Evolutionary conservation across 169 alveolate species (phyloP).

Genomic region (Sarcocystis neurona): DNA sequence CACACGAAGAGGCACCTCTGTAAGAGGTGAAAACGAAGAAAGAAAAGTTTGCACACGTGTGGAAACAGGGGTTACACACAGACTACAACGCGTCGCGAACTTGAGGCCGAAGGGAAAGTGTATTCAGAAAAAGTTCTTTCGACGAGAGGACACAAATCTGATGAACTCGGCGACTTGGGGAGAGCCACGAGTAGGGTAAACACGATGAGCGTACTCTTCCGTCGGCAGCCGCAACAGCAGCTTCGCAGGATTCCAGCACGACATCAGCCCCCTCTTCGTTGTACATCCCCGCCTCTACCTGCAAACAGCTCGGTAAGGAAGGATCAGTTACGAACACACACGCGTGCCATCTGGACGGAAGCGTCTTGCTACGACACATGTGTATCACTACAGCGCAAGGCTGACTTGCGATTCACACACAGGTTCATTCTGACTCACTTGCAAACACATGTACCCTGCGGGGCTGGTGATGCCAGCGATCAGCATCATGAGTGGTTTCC

Average conservation of each 20-base stretch:
- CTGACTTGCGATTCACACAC: not conserved
- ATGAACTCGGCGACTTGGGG: not conserved
- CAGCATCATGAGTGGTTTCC: conserved; percentile 84
- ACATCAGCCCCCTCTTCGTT: conserved; percentile 78
- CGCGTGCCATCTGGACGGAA: not conserved
- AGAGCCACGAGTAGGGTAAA: not conserved
- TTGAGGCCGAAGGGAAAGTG: no score
- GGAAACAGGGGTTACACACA: no score
- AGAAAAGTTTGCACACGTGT: no score
- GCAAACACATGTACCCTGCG: conserved; percentile 87
- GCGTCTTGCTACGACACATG: no score
- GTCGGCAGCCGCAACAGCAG: conserved; percentile 82
- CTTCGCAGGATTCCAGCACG: conserved; percentile 77
- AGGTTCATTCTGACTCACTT: conserved; percentile 57
- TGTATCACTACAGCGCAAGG: no score
- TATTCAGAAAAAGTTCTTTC: no score
- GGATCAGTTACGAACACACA: not conserved
- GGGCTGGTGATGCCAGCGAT: conserved; percentile 85
- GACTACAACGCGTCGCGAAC: no score
- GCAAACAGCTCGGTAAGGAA: not conserved
- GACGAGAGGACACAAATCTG: no score
- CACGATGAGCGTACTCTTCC: conserved; percentile 71
- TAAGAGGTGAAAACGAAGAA: no score
- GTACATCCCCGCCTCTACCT: conserved; percentile 80
- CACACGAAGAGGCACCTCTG: no score